Conservation (phyloP, 2,329 filamentous ascomycete genomes). For the Penicillium sp. region DNA sequence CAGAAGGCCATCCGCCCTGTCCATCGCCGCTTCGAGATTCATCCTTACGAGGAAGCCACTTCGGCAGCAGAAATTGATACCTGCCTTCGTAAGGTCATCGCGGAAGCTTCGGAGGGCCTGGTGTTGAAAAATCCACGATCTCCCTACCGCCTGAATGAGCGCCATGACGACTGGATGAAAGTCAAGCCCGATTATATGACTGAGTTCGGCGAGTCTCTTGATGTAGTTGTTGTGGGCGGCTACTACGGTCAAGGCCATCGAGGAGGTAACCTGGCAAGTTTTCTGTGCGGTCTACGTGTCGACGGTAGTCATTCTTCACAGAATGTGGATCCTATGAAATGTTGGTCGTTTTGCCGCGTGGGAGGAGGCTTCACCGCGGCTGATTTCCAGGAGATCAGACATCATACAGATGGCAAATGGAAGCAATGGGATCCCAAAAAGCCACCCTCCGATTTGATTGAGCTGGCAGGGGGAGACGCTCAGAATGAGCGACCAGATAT, state of each 20-base stretch:
- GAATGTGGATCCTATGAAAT: slow-evolving; percentile 65
- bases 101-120: slow-evolving; percentile 81
- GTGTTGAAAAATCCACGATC: slow-evolving; percentile 92
- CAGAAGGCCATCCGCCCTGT: slow-evolving; percentile 67
- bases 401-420: slow-evolving; percentile 91
- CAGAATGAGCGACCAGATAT: slow-evolving; percentile 80
- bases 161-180: slow-evolving; percentile 96
- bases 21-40: slow-evolving; percentile 77
- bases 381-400: slow-evolving; percentile 79
- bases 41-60: slow-evolving; percentile 65
- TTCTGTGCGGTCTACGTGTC: slow-evolving; percentile 80
- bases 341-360: slow-evolving; percentile 94
- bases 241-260: slow-evolving; percentile 87
- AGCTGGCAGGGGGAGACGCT: slow-evolving; percentile 72
- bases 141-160: slow-evolving; percentile 78
- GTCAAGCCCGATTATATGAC: slow-evolving; percentile 99
- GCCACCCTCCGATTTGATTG: slow-evolving; percentile 74
- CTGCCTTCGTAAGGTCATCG: slow-evolving; percentile 75
- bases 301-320: slow-evolving; percentile 63
- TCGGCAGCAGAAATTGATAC: slow-evolving; percentile 72
- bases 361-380: slow-evolving; percentile 85
- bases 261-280: slow-evolving; percentile 79
- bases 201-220: slow-evolving; percentile 89
- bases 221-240: slow-evolving; percentile 84
- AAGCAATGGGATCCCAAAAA: slow-evolving; percentile 73